Evolutionary conservation across 2,329 filamentous ascomycete species (phyloP).

Genomic region (Phaeosphaeriaceae sp.): DNA sequence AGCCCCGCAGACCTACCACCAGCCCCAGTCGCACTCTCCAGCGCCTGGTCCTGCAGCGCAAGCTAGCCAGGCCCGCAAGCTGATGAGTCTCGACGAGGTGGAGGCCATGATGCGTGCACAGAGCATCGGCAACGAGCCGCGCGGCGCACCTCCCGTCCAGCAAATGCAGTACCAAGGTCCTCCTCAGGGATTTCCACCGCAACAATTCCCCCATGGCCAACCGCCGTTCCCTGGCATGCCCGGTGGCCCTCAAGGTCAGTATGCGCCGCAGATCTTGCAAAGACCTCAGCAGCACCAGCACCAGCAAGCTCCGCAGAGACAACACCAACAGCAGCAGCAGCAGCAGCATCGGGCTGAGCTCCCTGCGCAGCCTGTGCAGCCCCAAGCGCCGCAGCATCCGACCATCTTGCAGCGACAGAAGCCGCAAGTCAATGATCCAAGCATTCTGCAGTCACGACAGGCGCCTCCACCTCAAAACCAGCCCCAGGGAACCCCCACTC

Average conservation of each 20-base stretch:
- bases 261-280: constrained; percentile 42
- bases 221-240: constrained; percentile 44
- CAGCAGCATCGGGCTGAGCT: constrained; percentile 54
- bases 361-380: constrained; percentile 44
- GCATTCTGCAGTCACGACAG: constrained; percentile 33
- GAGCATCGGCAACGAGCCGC: constrained; percentile 50
- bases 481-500: constrained; percentile 48
- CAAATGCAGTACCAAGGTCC: constrained; percentile 14
- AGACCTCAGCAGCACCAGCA: constrained; percentile 51
- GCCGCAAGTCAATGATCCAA: constrained; percentile 28
- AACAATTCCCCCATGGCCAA: constrained; percentile 39
- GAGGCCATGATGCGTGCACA: constrained; percentile 89
- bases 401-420: constrained; percentile 47
- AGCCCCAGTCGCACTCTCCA: constrained; percentile 24
- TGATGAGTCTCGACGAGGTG: constrained; percentile 96
- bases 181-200: constrained; percentile 21
- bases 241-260: constrained; percentile 23
- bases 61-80: constrained; percentile 64
- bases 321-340: constrained; percentile 47
- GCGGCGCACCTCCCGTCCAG: constrained; percentile 38
- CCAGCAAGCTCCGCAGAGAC: constrained; percentile 57
- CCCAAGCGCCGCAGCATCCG: constrained; percentile 38
- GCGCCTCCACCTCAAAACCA: constrained; percentile 42
- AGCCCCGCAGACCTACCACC: constrained; percentile 42
- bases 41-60: constrained; percentile 17